Conservation (phyloP, 306 rosid species). For the Cucumis melo region DNA sequence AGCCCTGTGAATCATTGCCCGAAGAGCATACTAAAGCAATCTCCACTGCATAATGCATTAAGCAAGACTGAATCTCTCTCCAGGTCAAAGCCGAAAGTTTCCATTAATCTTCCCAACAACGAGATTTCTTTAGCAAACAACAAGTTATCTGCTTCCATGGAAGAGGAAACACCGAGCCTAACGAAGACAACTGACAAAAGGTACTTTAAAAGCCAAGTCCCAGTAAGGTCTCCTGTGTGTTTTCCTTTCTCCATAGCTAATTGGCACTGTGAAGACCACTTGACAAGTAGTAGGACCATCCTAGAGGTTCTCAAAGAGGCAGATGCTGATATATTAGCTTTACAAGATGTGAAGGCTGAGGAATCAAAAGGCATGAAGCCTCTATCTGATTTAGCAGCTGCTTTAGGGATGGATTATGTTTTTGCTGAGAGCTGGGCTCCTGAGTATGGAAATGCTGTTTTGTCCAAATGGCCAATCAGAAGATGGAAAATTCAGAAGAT, state of each 20-base stretch:
- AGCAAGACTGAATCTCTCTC: constrained; percentile 21
- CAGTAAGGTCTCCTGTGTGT: constrained; percentile 70
- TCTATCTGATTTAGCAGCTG: constrained; percentile 67
- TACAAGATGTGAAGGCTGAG: constrained; percentile 85
- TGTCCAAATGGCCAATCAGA: constrained; percentile 83
- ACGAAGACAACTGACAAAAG: constrained; percentile 14
- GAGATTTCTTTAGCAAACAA: constrained; percentile 62
- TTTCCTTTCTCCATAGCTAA: constrained; percentile 37
- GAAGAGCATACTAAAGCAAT: constrained; percentile 65
- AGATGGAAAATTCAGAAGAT: constrained; percentile 74
- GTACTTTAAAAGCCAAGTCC: constrained; percentile 34
- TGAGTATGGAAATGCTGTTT: constrained; percentile 77
- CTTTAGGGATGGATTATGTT: constrained; percentile 77
- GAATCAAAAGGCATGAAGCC: constrained; percentile 80
- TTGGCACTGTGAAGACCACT: constrained; percentile 33
- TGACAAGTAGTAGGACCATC: constrained; percentile 48
- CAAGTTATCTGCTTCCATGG: constrained; percentile 29
- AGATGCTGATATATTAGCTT: constrained; percentile 66
- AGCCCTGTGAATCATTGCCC: constrained; percentile 24
- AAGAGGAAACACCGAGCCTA: constrained; percentile 14
- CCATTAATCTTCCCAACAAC: constrained; percentile 77
- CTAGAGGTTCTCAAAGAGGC: constrained; percentile 63
- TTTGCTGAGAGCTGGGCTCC: constrained; percentile 98
- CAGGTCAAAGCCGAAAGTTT: constrained; percentile 56
- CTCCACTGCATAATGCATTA: constrained; percentile 35